These are phyloP conservation scores for Candida tropicalis DNA, from an alignment of 1,139 yeast species.

Conservation along the genomic window DNA sequence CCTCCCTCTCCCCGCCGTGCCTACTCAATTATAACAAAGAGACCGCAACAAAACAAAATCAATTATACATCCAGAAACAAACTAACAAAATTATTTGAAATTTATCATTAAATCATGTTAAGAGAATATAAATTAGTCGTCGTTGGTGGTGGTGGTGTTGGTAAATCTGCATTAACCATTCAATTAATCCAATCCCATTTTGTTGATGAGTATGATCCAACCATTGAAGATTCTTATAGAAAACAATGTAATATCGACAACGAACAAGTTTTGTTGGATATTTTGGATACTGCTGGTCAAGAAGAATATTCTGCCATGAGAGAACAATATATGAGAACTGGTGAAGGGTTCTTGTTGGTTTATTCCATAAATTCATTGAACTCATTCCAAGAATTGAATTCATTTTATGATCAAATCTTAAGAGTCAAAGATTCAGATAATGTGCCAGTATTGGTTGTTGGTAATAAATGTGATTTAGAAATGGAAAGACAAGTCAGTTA, in stretches of 20 bases:
- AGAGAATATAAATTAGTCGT: constrained; percentile 87
- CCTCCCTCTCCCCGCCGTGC: too few species aligned
- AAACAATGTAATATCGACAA: constrained; percentile 57
- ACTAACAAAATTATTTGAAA: neutral
- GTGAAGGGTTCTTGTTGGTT: constrained; percentile 86
- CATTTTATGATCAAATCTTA: constrained; percentile 80
- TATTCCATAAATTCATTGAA: constrained; percentile 81
- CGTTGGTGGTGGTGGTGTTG: constrained; percentile 98
- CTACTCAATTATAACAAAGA: too few species aligned
- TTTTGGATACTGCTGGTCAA: constrained; percentile 97
- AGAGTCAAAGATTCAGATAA: constrained; percentile 80
- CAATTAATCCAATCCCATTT: constrained; percentile 89
- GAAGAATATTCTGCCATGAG: constrained; percentile 97
- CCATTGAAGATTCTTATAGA: constrained; percentile 81
- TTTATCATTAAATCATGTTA: constrained; percentile 39
- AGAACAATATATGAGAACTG: constrained; percentile 91
- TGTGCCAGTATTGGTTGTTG: constrained; percentile 75
- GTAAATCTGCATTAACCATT: constrained; percentile 93
- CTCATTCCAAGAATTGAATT: constrained; percentile 76
- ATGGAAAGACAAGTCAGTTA: constrained; percentile 80
- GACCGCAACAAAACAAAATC: too few species aligned
- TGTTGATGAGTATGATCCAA: constrained; percentile 96
- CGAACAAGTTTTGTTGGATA: constrained; percentile 60
- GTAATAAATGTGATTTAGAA: constrained; percentile 62
- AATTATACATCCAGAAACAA: neutral